These are phyloP conservation scores for Rheum nobile DNA, from an alignment of 148 eudicot genomes.

Conservation along the genomic window DNA sequence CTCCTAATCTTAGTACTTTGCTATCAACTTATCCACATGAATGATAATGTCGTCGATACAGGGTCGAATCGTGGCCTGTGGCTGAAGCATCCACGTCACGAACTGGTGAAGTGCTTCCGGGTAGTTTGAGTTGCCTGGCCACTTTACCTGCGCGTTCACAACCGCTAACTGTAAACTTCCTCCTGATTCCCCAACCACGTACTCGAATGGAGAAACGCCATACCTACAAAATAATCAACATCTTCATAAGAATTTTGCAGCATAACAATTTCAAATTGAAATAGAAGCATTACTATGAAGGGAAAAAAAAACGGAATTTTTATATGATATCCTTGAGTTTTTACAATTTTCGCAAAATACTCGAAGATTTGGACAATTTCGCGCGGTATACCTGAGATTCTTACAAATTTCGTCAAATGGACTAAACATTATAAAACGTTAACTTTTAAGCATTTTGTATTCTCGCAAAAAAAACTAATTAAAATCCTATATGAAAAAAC, in stretches of 20 bases:
- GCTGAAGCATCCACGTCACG: conserved; percentile 98
- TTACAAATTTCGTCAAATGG: too few relatives aligned
- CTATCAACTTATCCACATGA: conserved; percentile 84
- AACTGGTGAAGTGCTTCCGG: conserved; percentile 92
- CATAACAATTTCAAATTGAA: background rate
- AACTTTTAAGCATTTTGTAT: too few relatives aligned
- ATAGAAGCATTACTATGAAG: too few relatives aligned
- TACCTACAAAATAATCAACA: conserved; percentile 35
- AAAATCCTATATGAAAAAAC: too few relatives aligned
- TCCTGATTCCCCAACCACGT: conserved; percentile 83
- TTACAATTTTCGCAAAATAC: too few relatives aligned
- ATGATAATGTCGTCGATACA: conserved; percentile 77
- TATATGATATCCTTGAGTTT: too few relatives aligned
- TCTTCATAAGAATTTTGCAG: background rate
- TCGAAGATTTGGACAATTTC: too few relatives aligned
- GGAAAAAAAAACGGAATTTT: too few relatives aligned
- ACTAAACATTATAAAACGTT: too few relatives aligned
- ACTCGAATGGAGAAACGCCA: conserved; percentile 91
- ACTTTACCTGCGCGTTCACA: conserved; percentile 78
- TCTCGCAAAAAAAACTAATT: too few relatives aligned
- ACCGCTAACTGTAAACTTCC: conserved; percentile 94
- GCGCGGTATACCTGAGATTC: too few relatives aligned
- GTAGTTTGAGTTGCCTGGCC: conserved; percentile 74
- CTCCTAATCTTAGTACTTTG: conserved; percentile 49
- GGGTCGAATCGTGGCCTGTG: conserved; percentile 81